Base-by-base conservation (phyloP, 352 stramenopile species). In the Phytophthora sp. region DNA sequence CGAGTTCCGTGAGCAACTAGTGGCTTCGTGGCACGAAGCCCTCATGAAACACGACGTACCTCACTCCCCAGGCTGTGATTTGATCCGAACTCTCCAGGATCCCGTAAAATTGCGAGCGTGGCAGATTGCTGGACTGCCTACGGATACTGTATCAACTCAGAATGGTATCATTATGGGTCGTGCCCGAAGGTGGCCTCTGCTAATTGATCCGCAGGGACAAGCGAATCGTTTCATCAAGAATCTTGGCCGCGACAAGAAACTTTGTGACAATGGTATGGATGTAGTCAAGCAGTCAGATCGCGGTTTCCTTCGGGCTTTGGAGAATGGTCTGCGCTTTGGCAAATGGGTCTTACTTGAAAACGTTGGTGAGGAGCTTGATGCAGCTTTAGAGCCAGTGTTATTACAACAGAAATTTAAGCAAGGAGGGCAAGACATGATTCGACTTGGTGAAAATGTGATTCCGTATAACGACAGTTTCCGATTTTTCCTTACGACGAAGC, bases 401-500 rank as follows among this genome's bases (percentile, higher is more conserved):
- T 54, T 97, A 9, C 88, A 97, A 66, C 88, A 96, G 53, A 96
- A 96, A 45, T 97, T 98, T 66, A 97, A 96, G 44, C 87, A 97
- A 66, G 83, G 89, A n/a, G 92, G 92, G 0, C 88, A 97, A 37
- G 88, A 96, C 42, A 96, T 97, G 85, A 97, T 98, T 46, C 84
- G 90, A 0, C 54, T 98, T 1, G 92, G 91, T 9, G 92, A 98
- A 64, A 97, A 95, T 48, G 85, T 94, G 13, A 94, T 98, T 41
- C 88, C 89, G 24, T 98, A 97, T 66, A 97, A 97, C 71, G 79
- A 96, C 27, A 77, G 68, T 31, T 98, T 98, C 63, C 74, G 82
- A 17, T 96, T 98, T 41, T 97, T 92, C 76, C 92, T 98, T 76
- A 98, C 91, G 10, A 97, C 92, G 1, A 98, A 97, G 62, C 72